Percentiles rank a stretch among this genome's conserved stretches.
phyloP scores from a whole-genome alignment of 148 eudicot genomes.

The Rhododendron kiyosumense region DNA sequence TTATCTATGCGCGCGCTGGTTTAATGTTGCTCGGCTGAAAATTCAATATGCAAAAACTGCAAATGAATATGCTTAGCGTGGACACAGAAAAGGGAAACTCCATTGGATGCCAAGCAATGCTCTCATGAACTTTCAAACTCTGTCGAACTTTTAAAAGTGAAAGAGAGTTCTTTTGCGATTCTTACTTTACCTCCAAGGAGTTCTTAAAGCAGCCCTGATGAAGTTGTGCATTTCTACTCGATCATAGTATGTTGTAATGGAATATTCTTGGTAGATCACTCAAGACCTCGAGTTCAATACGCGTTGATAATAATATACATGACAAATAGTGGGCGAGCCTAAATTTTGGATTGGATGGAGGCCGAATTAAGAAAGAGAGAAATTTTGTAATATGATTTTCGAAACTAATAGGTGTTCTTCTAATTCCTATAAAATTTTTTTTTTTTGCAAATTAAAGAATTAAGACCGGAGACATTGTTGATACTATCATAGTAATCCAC shows the following conservation, averaged over 20 bases:
- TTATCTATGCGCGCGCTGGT: not conserved
- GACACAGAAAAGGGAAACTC: not conserved
- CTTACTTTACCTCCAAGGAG: conserved; percentile 1
- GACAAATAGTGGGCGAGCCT: not conserved
- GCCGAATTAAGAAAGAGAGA: not conserved
- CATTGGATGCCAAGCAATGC: not conserved
- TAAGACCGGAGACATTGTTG: not conserved
- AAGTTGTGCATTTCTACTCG: not conserved
- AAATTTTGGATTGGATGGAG: not conserved
- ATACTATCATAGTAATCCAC: no score
- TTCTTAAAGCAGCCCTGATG: not conserved
- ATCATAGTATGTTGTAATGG: not conserved
- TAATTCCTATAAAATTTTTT: no score
- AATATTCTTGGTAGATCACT: not conserved
- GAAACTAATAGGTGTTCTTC: not conserved
- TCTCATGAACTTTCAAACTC: not conserved
- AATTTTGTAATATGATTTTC: not conserved
- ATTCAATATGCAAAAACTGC: not conserved
- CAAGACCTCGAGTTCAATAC: not conserved
- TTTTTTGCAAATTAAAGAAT: no score
- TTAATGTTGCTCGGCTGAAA: not conserved
- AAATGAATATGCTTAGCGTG: not conserved
- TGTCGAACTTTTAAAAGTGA: not conserved
- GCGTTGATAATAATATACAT: not conserved
- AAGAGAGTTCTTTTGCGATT: not conserved